phyloP scores from a whole-genome alignment of 2,329 filamentous ascomycete genomes.

The Didymella sp. region DNA sequence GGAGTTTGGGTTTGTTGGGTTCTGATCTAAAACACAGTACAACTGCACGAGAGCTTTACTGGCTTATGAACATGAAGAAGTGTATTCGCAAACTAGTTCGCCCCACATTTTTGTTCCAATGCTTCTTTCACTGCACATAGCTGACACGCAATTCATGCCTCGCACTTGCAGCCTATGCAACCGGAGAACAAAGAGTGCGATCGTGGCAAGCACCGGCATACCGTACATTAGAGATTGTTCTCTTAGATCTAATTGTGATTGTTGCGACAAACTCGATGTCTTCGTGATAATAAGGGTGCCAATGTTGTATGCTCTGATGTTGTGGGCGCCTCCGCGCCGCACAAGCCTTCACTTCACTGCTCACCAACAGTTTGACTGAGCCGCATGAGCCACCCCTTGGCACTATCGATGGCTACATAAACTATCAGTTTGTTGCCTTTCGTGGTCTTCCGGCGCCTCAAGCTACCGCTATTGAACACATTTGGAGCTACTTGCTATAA shows the following conservation, averaged over 20 bases:
- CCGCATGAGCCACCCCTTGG: conserved; percentile 13
- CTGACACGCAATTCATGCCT: no score
- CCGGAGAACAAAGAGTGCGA: neutral
- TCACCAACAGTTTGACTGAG: conserved; percentile 1
- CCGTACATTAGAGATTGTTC: neutral
- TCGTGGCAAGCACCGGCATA: neutral
- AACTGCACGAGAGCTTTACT: neutral
- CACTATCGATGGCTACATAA: neutral
- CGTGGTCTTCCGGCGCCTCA: neutral
- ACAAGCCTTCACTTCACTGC: conserved; percentile 3
- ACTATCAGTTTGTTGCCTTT: neutral
- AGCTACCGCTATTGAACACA: neutral
- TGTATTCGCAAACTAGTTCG: no score
- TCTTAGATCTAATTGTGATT: neutral
- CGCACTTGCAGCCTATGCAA: neutral
- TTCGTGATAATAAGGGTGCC: conserved; percentile 8
- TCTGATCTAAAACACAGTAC: neutral
- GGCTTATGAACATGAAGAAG: neutral
- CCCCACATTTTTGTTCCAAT: no score
- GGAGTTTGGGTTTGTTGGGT: neutral
- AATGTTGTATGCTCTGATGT: conserved; percentile 2
- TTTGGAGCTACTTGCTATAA: neutral
- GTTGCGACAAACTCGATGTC: neutral
- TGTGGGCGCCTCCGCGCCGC: conserved; percentile 13
- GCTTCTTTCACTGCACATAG: no score